Percentiles rank a stretch among this genome's conserved stretches.
Conservation (phyloP, 768 basidiomycete genomes). For the Leccinum disarticulatum region DNA sequence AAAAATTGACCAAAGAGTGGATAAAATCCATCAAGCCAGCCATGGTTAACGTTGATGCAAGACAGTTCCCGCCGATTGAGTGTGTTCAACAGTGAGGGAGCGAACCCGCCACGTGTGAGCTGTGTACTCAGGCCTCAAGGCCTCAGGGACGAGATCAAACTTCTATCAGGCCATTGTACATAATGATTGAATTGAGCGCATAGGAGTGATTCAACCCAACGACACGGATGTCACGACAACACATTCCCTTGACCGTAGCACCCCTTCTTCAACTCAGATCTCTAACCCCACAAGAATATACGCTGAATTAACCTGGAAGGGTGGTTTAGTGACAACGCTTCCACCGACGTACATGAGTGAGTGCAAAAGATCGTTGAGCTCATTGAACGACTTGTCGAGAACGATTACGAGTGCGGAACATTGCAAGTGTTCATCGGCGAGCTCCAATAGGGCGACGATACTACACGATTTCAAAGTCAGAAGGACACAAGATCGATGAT, state of each 20-base stretch:
- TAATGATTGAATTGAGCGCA: slow-evolving; percentile 8
- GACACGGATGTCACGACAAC: slow-evolving; percentile 16
- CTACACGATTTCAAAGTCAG: slow-evolving; percentile 36
- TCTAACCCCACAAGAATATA: slow-evolving; percentile 87
- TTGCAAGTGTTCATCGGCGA: slow-evolving; percentile 80
- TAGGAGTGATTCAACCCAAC: slow-evolving; percentile 23
- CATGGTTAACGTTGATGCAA: slow-evolving; percentile 14
- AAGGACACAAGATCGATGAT: slow-evolving; percentile 5
- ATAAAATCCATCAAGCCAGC: slow-evolving; percentile 28
- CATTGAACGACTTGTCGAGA: slow-evolving; percentile 69
- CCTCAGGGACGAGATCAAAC: not conserved
- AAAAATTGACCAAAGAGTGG: slow-evolving; percentile 18
- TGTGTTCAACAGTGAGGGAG: not conserved
- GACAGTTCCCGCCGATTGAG: not conserved
- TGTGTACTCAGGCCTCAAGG: no score
- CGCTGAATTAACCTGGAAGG: slow-evolving; percentile 70
- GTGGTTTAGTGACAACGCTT: slow-evolving; percentile 77
- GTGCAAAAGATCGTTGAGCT: slow-evolving; percentile 74
- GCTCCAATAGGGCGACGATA: slow-evolving; percentile 82
- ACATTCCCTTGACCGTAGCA: slow-evolving; percentile 31
- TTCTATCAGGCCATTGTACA: slow-evolving; percentile 11
- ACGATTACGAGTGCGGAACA: slow-evolving; percentile 80
- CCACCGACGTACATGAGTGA: slow-evolving; percentile 94
- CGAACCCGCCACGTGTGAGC: not conserved
- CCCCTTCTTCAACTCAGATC: slow-evolving; percentile 42